Conservation (phyloP, 164 flowering plant genomes). For the Pachysandra terminalis region DNA sequence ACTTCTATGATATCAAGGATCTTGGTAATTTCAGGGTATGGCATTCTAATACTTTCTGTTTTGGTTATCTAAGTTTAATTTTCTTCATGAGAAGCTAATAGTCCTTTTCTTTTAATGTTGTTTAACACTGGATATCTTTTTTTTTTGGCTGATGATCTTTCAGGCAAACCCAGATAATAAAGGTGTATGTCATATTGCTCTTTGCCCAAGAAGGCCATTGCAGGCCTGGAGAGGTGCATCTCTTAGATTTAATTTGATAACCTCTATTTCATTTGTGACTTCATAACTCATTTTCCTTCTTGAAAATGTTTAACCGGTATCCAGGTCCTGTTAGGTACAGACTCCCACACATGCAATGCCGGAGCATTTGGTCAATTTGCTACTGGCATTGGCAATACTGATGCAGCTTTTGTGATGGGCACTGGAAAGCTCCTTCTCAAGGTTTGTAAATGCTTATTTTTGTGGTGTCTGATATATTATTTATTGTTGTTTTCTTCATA, state of each 20-base stretch:
- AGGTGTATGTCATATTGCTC: slow-evolving; percentile 98
- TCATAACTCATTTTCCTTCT: neutral
- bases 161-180: slow-evolving; percentile 98
- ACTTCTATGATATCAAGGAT: slow-evolving; percentile 95
- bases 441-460: slow-evolving; percentile 37
- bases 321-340: slow-evolving; percentile 94
- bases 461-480: neutral
- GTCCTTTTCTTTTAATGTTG: neutral
- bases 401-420: slow-evolving; percentile 95
- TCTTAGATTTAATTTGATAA: neutral
- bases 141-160: slow-evolving; percentile 15
- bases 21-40: slow-evolving; percentile 80
- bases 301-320: slow-evolving; percentile 5
- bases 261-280: neutral
- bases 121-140: neutral
- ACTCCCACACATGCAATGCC: slow-evolving; percentile 99
- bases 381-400: slow-evolving; percentile 96
- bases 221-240: slow-evolving; percentile 94
- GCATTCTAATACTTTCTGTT: neutral
- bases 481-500: neutral
- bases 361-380: slow-evolving; percentile 99
- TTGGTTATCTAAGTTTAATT: neutral
- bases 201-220: slow-evolving; percentile 99
- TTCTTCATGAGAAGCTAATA: neutral
- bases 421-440: slow-evolving; percentile 87